A percentile compares a stretch with the other conserved stretches of the same genome.
phyloP scores from a whole-genome alignment of 768 basidiomycete species.

The Kondoa malvinella region DNA sequence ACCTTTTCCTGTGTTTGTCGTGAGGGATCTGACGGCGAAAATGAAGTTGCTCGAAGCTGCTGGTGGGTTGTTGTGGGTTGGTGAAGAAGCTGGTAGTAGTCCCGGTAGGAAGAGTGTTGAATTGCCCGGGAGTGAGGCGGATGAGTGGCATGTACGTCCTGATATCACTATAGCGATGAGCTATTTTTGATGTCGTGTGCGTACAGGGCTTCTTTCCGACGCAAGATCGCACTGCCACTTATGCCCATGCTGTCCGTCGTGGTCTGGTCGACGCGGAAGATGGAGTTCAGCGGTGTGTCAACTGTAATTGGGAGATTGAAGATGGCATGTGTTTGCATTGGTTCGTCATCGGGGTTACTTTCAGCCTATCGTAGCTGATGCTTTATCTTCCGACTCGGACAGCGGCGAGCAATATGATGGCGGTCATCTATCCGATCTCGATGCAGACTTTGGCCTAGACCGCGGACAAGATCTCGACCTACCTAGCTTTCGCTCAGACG shows the following conservation, averaged over 20 bases:
- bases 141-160: background rate
- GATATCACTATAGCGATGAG: background rate
- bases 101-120: background rate
- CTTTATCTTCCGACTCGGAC: background rate
- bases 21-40: background rate
- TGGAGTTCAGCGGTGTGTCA: constrained; percentile 14
- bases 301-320: constrained; percentile 19
- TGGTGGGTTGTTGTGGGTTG: background rate
- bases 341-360: constrained; percentile 5
- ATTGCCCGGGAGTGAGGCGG: background rate
- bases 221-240: background rate
- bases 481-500: background rate
- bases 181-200: background rate
- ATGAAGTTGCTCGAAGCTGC: background rate
- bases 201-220: background rate
- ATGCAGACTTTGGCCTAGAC: background rate
- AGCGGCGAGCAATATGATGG: background rate
- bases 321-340: constrained; percentile 14
- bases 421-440: background rate
- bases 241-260: constrained; percentile 3
- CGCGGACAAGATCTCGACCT: background rate
- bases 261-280: constrained; percentile 13
- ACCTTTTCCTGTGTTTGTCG: constrained; percentile 3
- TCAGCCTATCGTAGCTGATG: background rate
- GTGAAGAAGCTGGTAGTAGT: background rate